A percentile compares a stretch with the other conserved stretches of the same genome.
Conservation (phyloP, 345 rosid genomes). For the Raphanus sativus region DNA sequence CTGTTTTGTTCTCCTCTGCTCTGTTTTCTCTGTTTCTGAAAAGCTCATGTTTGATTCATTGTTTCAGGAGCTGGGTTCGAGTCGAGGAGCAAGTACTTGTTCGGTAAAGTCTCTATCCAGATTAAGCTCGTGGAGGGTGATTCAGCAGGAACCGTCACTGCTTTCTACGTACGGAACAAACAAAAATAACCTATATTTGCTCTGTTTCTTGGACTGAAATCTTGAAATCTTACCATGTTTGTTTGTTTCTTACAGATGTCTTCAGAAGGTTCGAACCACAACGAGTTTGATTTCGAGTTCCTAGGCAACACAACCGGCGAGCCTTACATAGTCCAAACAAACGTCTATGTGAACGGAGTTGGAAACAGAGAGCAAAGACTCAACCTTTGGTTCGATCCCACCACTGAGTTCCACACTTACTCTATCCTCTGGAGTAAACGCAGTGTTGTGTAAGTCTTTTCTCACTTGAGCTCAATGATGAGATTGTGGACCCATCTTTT, state of each 20-base stretch:
- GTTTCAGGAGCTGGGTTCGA: conserved; percentile 88
- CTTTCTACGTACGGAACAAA: conserved; percentile 71
- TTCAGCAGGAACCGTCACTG: conserved; percentile 99
- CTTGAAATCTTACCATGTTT: neutral
- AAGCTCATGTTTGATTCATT: neutral
- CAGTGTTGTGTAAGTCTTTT: conserved; percentile 72
- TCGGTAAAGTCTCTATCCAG: conserved; percentile 84
- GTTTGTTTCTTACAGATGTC: conserved; percentile 66
- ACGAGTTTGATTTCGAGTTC: conserved; percentile 96
- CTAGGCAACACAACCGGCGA: conserved; percentile 92
- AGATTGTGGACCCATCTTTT: neutral
- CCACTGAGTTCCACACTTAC: conserved; percentile 85
- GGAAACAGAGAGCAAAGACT: conserved; percentile 96
- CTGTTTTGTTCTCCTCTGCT: conserved; percentile 11
- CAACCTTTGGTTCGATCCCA: conserved; percentile 95
- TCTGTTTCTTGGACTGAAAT: conserved; percentile 4
- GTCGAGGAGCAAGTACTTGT: conserved; percentile 87
- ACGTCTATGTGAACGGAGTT: conserved; percentile 81
- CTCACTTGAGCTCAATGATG: neutral
- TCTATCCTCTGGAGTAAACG: conserved; percentile 80
- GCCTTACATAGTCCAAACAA: conserved; percentile 88
- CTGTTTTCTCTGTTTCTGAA: neutral
- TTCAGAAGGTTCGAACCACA: conserved; percentile 86
- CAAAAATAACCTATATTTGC: neutral
- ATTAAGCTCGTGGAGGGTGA: conserved; percentile 98